phyloP scores from a whole-genome alignment of 148 eudicot genomes.

The Drosera capensis region DNA sequence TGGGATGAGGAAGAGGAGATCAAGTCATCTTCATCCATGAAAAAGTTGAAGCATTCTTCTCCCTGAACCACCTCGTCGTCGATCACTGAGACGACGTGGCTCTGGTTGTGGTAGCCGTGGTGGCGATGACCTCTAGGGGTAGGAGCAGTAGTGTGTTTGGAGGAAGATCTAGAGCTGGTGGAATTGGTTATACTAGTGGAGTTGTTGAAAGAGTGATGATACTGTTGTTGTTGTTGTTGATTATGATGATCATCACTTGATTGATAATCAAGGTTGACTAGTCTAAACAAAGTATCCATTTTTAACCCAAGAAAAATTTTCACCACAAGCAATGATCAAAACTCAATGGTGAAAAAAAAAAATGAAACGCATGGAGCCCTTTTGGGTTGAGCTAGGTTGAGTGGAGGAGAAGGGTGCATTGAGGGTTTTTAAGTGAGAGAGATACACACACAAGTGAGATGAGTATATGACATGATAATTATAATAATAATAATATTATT shows the following conservation, averaged over 20 bases:
- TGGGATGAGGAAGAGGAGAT: conserved; percentile 49
- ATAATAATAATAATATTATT: no score
- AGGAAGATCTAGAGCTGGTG: conserved; percentile 34
- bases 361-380: no score
- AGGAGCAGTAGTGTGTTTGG: conserved; percentile 8
- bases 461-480: no score
- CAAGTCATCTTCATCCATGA: conserved; percentile 88
- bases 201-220: conserved; percentile 16
- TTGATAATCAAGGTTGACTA: conserved; percentile 45
- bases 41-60: conserved; percentile 83
- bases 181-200: conserved; percentile 26
- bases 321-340: conserved; percentile 7
- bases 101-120: conserved; percentile 8
- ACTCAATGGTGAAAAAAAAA: no score
- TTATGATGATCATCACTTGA: no score
- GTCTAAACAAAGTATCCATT: conserved; percentile 90
- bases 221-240: conserved; percentile 15
- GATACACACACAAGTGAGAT: no score
- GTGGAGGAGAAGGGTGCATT: background rate
- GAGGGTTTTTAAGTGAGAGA: conserved; percentile 4
- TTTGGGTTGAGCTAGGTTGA: background rate
- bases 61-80: conserved; percentile 7
- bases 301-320: conserved; percentile 24
- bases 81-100: no score
- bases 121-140: conserved; percentile 7